phyloP scores from a whole-genome alignment of 768 basidiomycete species.

The Xerocomus potaroensis region DNA sequence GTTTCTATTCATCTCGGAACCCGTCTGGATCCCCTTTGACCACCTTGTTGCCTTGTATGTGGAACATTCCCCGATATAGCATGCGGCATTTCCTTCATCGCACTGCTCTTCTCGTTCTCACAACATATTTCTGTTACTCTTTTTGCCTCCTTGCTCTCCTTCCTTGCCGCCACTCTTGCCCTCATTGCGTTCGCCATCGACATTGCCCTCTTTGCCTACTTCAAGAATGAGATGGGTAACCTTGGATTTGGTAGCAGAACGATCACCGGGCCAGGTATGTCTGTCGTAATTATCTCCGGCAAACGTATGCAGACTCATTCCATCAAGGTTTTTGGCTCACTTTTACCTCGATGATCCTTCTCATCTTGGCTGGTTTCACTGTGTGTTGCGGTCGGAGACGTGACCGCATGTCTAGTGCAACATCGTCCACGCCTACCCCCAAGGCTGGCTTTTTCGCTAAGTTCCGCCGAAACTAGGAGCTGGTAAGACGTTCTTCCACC shows the following conservation, averaged over 20 bases:
- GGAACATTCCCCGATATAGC: conserved; percentile 26
- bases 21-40: background rate
- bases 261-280: conserved; percentile 59
- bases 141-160: conserved; percentile 46
- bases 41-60: background rate
- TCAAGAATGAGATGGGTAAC: conserved; percentile 53
- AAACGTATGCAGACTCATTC: background rate
- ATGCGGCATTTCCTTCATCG: conserved; percentile 55
- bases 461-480: conserved; percentile 36
- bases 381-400: conserved; percentile 66
- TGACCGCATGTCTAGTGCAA: conserved; percentile 44
- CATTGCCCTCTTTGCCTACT: conserved; percentile 63
- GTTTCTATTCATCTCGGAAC: background rate
- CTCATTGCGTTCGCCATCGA: conserved; percentile 75
- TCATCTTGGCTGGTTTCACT: conserved; percentile 60
- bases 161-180: conserved; percentile 64
- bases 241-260: conserved; percentile 44
- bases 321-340: conserved; percentile 75
- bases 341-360: conserved; percentile 59
- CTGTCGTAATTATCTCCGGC: background rate
- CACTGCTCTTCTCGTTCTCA: conserved; percentile 59
- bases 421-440: conserved; percentile 12
- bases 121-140: conserved; percentile 45
- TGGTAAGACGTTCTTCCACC: background rate
- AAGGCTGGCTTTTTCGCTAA: conserved; percentile 31